Base-by-base conservation (phyloP, 192 early-diverging fungal genomes). In the Coemansia sp. region DNA sequence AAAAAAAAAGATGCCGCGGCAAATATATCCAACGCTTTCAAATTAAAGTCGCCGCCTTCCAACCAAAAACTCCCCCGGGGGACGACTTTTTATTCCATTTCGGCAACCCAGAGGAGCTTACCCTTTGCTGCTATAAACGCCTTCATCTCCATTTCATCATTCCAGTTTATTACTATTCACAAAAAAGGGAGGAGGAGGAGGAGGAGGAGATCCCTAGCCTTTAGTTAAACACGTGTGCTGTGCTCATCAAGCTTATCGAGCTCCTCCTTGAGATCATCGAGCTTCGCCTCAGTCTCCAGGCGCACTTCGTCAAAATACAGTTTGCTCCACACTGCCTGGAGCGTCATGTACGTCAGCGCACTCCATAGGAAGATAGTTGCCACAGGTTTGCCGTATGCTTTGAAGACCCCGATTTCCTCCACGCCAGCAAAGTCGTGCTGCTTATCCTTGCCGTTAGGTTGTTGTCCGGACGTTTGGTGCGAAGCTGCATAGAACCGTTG, bases 331-430 rank as follows among this genome's bases (percentile, higher is more conserved):
- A 76, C 51, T 0, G 78, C 78, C 48, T 76, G 78, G 9, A 81
- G 41, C 36, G 78, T 45, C 68, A 69, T 69, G 62, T 76, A 81
- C 43, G 78, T 69, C 20, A 81, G 57, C 0, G 78, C 48, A 58
- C 78, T 76, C 78, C 78, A 81, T 18, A 81, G 55, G 26, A 81
- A 81, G 23, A 81, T 38, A 12, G 78, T 76, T 1, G 74, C 71
- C 20, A 81, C 71, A 21, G 78, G 78, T 39, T 61, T 71, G 11
- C 74, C 78, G 46, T 81, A 81, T 14, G 78, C 74, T 8, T 65
- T 66, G 59, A 75, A 6, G 11, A 72, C 4, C 2, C 78, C 78
- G 52, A 75, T 80, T 51, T 75, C 58, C 43, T 80, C 77, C 11
- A 62, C 30, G 30, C 30, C 30, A 30, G 3, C 51, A 23, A 10